Evolutionary conservation across 495 filamentous ascomycete genomes (phyloP).

Genomic region (Astrocystis sublimbata): DNA sequence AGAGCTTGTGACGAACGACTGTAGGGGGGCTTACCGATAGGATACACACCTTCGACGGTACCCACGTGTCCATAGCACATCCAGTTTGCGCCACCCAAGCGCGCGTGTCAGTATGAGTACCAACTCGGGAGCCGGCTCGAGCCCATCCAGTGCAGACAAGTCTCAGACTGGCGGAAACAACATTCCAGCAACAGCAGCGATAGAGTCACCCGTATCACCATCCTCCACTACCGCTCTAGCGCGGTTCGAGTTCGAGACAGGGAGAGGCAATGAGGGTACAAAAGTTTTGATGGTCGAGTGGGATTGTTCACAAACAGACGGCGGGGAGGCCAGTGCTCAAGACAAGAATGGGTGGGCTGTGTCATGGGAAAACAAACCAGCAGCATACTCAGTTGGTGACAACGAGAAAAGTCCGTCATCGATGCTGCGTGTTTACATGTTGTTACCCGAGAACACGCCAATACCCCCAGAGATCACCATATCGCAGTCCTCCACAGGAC

Average conservation of each 20-base stretch:
- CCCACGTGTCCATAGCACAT: constrained; percentile 5
- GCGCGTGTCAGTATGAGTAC: constrained; percentile 13
- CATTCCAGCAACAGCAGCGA: constrained; percentile 20
- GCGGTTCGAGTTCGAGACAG: constrained; percentile 83
- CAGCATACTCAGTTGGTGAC: constrained; percentile 65
- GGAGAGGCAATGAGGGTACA: constrained; percentile 74
- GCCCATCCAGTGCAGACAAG: constrained; percentile 1
- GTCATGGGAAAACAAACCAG: constrained; percentile 71
- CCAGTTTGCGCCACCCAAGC: constrained; percentile 12
- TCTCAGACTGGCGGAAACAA: constrained; percentile 15
- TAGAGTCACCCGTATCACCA: constrained; percentile 45
- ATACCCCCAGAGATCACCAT: constrained; percentile 71
- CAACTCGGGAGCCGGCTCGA: constrained; percentile 8
- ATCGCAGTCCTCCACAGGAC: constrained; percentile 44
- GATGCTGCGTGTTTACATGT: constrained; percentile 68
- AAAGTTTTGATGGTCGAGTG: constrained; percentile 87
- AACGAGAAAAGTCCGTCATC: constrained; percentile 29
- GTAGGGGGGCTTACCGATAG: constrained; percentile 6
- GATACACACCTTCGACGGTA: constrained; percentile 12
- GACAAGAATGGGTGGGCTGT: constrained; percentile 63
- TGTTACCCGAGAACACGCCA: constrained; percentile 64
- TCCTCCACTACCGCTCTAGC: constrained; percentile 53
- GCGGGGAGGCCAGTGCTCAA: constrained; percentile 21
- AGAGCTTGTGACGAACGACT: constrained; percentile 3
- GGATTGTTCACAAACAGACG: constrained; percentile 58